A percentile compares a stretch with the other conserved stretches of the same genome.
phyloP scores from a whole-genome alignment of 2,329 filamentous ascomycete species.

The Simplicillium aogashimaense region DNA sequence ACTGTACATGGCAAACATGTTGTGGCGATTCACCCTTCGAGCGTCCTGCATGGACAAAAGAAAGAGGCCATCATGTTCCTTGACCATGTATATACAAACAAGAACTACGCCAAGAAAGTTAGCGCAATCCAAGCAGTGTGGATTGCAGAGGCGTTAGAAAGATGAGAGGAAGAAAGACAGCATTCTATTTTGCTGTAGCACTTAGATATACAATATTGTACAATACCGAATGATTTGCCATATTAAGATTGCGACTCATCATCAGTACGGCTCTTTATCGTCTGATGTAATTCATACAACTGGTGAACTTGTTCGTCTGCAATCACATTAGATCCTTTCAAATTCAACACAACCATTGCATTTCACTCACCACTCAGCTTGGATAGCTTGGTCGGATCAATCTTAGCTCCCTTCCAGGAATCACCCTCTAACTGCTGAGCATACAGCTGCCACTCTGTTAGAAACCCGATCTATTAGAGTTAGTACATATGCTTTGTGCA shows the following conservation, averaged over 20 bases:
- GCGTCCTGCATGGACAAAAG: slow-evolving; percentile 52
- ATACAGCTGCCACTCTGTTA: slow-evolving; percentile 94
- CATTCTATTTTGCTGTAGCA: neutral
- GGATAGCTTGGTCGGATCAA: slow-evolving; percentile 74
- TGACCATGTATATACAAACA: slow-evolving; percentile 56
- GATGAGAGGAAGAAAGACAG: slow-evolving; percentile 8
- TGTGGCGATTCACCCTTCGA: slow-evolving; percentile 53
- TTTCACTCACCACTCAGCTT: slow-evolving; percentile 78
- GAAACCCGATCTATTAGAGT: slow-evolving; percentile 70
- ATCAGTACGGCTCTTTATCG: slow-evolving; percentile 44
- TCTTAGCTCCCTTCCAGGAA: slow-evolving; percentile 70
- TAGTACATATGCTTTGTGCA: slow-evolving; percentile 3
- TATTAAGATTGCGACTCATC: slow-evolving; percentile 15
- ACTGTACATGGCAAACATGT: slow-evolving; percentile 50
- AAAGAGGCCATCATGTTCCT: slow-evolving; percentile 60
- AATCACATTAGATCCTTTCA: slow-evolving; percentile 5
- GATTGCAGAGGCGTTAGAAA: slow-evolving; percentile 41
- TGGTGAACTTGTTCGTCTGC: slow-evolving; percentile 88
- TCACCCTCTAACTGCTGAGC: slow-evolving; percentile 88
- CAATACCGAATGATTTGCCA: neutral
- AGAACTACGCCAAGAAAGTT: slow-evolving; percentile 58
- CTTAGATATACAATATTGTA: slow-evolving; percentile 4
- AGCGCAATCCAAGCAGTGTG: slow-evolving; percentile 50
- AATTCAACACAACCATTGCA: neutral
- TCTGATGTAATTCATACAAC: slow-evolving; percentile 86